phyloP scores from a whole-genome alignment of 1,284 basidiomycete genomes.

The Violaceomyces palustris region DNA sequence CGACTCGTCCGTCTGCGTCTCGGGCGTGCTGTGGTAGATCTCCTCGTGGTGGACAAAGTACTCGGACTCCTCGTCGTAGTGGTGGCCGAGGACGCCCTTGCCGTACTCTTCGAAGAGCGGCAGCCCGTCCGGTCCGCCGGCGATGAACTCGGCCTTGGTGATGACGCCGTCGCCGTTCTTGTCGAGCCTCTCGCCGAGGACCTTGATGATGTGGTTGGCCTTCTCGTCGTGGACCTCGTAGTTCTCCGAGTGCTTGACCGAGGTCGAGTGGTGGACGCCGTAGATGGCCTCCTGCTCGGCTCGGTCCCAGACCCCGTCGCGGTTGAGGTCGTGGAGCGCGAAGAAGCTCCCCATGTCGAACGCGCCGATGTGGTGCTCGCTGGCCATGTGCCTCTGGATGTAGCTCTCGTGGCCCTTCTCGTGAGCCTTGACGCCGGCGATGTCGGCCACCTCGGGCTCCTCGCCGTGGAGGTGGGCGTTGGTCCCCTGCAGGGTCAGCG shows the following conservation, averaged over 20 bases:
- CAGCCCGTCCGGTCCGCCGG: slow-evolving; percentile 68
- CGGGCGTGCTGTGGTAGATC: slow-evolving; percentile 86
- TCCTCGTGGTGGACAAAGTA: slow-evolving; percentile 59
- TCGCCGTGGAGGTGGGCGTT: slow-evolving; percentile 22
- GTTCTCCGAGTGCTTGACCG: slow-evolving; percentile 73
- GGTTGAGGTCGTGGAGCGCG: slow-evolving; percentile 83
- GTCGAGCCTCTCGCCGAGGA: slow-evolving; percentile 72
- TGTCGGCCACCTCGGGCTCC: slow-evolving; percentile 16
- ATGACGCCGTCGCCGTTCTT: slow-evolving; percentile 72
- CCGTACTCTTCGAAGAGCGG: slow-evolving; percentile 65
- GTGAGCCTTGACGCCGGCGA: slow-evolving; percentile 29
- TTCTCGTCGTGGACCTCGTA: slow-evolving; percentile 78
- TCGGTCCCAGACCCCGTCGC: slow-evolving; percentile 55
- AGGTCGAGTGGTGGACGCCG: slow-evolving; percentile 90
- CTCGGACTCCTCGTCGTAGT: slow-evolving; percentile 61
- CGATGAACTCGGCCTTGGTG: slow-evolving; percentile 72
- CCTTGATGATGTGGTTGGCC: slow-evolving; percentile 72
- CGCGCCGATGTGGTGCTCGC: slow-evolving; percentile 52
- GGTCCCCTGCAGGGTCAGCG: slow-evolving; percentile 12
- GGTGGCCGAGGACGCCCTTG: slow-evolving; percentile 73
- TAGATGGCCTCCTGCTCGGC: slow-evolving; percentile 56
- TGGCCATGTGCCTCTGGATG: slow-evolving; percentile 51
- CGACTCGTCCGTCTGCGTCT: slow-evolving; percentile 90
- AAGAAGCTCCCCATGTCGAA: slow-evolving; percentile 57
- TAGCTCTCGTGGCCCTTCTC: slow-evolving; percentile 40